phyloP scores from a whole-genome alignment of 805 yeast species.

The Sugiyamaella floridensis region DNA sequence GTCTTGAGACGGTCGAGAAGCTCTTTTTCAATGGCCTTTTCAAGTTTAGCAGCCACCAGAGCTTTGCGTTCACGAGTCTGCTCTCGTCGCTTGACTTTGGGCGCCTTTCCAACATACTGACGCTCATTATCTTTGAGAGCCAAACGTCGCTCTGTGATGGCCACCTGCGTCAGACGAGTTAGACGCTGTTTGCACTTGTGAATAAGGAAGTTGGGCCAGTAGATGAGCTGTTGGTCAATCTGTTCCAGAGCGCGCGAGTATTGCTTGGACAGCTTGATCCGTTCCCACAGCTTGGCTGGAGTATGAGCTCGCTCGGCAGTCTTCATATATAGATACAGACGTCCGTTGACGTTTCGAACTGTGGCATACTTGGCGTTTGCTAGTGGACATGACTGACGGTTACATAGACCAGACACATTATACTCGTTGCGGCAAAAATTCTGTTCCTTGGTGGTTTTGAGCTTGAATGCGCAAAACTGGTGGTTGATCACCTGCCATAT shows the following conservation, averaged over 20 bases:
- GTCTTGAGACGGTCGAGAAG: slow-evolving; percentile 88
- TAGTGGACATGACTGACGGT: slow-evolving; percentile 89
- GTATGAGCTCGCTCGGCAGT: slow-evolving; percentile 97
- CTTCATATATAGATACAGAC: slow-evolving; percentile 63
- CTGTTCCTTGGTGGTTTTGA: slow-evolving; percentile 82
- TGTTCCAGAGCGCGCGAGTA: slow-evolving; percentile 83
- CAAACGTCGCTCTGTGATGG: slow-evolving; percentile 87
- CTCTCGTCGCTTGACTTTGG: slow-evolving; percentile 92
- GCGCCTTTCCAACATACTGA: slow-evolving; percentile 85
- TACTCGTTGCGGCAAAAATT: slow-evolving; percentile 93
- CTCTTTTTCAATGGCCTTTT: slow-evolving; percentile 93
- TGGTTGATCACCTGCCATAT: slow-evolving; percentile 97
- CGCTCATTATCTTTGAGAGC: slow-evolving; percentile 89
- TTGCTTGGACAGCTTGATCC: slow-evolving; percentile 83
- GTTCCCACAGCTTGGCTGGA: slow-evolving; percentile 92
- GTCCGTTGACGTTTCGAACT: slow-evolving; percentile 31
- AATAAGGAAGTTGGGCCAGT: slow-evolving; percentile 88
- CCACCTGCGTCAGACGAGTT: slow-evolving; percentile 90
- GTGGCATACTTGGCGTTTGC: slow-evolving; percentile 52
- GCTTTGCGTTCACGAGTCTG: slow-evolving; percentile 94
- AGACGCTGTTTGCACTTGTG: slow-evolving; percentile 95
- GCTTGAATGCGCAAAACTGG: slow-evolving; percentile 90
- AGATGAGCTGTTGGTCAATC: slow-evolving; percentile 75
- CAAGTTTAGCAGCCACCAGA: slow-evolving; percentile 91
- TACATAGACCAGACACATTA: slow-evolving; percentile 91